Conservation (phyloP, 306 rosid species). For the Alnus rubra region DNA sequence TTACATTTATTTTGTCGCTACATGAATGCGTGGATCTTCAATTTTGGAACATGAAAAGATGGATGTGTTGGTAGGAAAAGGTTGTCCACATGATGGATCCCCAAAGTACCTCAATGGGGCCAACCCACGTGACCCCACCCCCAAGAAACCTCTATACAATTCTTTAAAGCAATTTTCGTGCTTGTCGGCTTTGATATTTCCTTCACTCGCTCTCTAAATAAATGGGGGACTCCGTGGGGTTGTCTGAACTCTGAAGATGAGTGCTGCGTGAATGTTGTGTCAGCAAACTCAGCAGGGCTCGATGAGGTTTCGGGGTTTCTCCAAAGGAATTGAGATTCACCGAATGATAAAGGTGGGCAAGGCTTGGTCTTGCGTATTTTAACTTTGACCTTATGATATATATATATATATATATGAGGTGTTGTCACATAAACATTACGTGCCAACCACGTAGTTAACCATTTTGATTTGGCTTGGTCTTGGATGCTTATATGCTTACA, state of each 20-base stretch:
- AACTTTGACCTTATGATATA: conserved; percentile 31
- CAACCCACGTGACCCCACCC: conserved; percentile 32
- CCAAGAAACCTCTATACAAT: not conserved
- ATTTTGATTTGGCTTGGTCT: conserved; percentile 26
- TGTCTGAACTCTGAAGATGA: too few relatives aligned
- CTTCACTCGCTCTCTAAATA: too few relatives aligned
- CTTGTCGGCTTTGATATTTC: not conserved
- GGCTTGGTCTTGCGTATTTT: not conserved
- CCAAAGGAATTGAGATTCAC: too few relatives aligned
- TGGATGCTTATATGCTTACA: not conserved
- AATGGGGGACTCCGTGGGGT: too few relatives aligned
- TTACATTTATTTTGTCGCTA: too few relatives aligned
- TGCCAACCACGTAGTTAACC: conserved; percentile 37
- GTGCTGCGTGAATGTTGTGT: too few relatives aligned
- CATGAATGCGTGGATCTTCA: too few relatives aligned
- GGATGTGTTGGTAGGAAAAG: conserved; percentile 2
- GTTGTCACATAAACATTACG: conserved; percentile 36
- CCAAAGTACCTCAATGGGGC: not conserved
- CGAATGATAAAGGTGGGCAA: not conserved
- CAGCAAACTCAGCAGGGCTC: too few relatives aligned
- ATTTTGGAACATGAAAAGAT: not conserved
- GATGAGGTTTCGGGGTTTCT: too few relatives aligned
- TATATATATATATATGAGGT: not conserved
- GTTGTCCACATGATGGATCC: conserved; percentile 25
- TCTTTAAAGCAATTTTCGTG: not conserved